A percentile compares a stretch with the other conserved stretches of the same genome.
These are phyloP conservation scores for Pseudogymnoascus sp. DNA, from an alignment of 2,329 filamentous ascomycete species.

Conservation along the genomic window DNA sequence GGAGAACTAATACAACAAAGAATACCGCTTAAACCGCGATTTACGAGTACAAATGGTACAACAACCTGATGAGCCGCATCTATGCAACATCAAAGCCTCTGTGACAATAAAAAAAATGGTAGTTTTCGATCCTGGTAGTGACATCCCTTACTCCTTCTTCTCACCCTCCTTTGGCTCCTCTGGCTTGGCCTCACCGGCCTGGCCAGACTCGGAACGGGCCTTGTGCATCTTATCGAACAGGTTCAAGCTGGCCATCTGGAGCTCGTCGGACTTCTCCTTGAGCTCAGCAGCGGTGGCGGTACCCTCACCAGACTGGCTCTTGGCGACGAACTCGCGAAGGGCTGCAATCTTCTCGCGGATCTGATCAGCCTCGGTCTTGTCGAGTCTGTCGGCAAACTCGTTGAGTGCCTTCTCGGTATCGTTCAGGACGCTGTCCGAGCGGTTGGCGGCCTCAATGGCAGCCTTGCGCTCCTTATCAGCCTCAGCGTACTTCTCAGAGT, in stretches of 20 bases:
- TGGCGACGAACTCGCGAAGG: conserved; percentile 84
- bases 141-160: conserved; percentile 55
- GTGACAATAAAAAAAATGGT: conserved; percentile 25
- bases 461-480: conserved; percentile 94
- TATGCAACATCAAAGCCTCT: conserved; percentile 29
- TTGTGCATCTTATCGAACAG: conserved; percentile 99
- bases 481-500: conserved; percentile 95
- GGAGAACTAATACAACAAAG: conserved; percentile 30
- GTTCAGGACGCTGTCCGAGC: conserved; percentile 90
- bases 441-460: conserved; percentile 94
- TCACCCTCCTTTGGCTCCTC: conserved; percentile 53
- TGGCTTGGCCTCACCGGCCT: conserved; percentile 41
- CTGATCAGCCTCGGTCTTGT: conserved; percentile 89
- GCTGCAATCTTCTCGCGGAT: conserved; percentile 89
- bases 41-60: conserved; percentile 32
- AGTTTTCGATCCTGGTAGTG: conserved; percentile 17
- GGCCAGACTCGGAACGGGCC: conserved; percentile 65
- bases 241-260: conserved; percentile 90
- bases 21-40: conserved; percentile 30
- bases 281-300: conserved; percentile 81
- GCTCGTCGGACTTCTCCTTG: conserved; percentile 97
- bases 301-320: conserved; percentile 90
- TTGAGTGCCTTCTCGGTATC: conserved; percentile 98
- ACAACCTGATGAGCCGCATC: conserved; percentile 27
- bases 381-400: conserved; percentile 91